Evolutionary conservation across 306 rosid species (phyloP).

Genomic region (Alnus glutinosa): DNA sequence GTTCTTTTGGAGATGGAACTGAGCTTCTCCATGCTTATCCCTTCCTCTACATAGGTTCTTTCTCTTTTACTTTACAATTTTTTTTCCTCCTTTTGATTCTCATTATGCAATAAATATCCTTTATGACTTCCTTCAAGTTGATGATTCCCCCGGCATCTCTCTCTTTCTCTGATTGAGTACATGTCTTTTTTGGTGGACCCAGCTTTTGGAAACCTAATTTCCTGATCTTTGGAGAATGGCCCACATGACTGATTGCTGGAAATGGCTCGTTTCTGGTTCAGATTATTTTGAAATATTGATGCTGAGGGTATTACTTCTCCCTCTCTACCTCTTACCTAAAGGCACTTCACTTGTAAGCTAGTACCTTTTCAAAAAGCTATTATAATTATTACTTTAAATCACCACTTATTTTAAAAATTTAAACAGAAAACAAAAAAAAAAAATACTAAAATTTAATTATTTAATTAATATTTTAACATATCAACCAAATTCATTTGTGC

Average conservation of each 20-base stretch:
- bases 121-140: slow-evolving; percentile 46
- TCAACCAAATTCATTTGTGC: background rate
- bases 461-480: no score
- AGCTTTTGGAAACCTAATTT: slow-evolving; percentile 53
- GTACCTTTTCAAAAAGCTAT: no score
- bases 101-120: slow-evolving; percentile 48
- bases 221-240: slow-evolving; percentile 59
- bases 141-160: slow-evolving; percentile 49
- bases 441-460: no score
- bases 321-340: no score
- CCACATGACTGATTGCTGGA: slow-evolving; percentile 66
- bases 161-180: slow-evolving; percentile 55
- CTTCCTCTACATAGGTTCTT: slow-evolving; percentile 28
- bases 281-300: slow-evolving; percentile 22
- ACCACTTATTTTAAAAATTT: no score
- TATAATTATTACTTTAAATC: no score
- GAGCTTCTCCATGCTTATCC: slow-evolving; percentile 74
- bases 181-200: slow-evolving; percentile 71
- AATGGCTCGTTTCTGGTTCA: slow-evolving; percentile 43
- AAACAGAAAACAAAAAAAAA: no score
- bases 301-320: no score
- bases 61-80: slow-evolving; percentile 18
- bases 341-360: no score
- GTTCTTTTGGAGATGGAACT: slow-evolving; percentile 53
- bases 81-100: slow-evolving; percentile 22